These are phyloP conservation scores for Ceratocystis huliohia DNA, from an alignment of 2,329 filamentous ascomycete species.

Conservation along the genomic window DNA sequence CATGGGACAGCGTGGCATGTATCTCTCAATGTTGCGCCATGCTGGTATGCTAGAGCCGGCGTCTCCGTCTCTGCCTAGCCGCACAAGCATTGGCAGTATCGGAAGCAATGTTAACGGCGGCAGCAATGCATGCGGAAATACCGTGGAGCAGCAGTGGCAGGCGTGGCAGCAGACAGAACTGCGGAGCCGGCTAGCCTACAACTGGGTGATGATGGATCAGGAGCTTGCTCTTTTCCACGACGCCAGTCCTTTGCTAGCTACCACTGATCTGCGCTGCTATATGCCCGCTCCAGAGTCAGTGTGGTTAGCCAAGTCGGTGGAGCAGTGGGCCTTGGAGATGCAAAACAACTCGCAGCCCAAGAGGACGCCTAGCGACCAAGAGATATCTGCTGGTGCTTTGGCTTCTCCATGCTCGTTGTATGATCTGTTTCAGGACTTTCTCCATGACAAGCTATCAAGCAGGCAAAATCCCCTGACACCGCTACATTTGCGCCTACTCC, in stretches of 20 bases:
- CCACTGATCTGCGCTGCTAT: constrained; percentile 51
- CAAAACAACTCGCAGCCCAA: constrained; percentile 41
- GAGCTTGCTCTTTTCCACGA: constrained; percentile 57
- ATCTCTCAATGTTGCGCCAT: constrained; percentile 58
- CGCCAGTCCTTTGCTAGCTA: constrained; percentile 47
- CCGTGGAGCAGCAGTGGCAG: constrained; percentile 43
- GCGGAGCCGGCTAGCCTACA: constrained; percentile 56
- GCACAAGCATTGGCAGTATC: constrained; percentile 45
- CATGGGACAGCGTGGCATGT: constrained; percentile 62
- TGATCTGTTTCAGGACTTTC: constrained; percentile 54
- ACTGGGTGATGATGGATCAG: constrained; percentile 63
- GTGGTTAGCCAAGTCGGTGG: constrained; percentile 47
- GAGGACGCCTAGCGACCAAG: constrained; percentile 26
- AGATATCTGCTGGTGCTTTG: background rate
- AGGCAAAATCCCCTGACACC: constrained; percentile 35
- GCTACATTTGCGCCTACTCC: constrained; percentile 50
- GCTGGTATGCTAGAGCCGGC: constrained; percentile 50
- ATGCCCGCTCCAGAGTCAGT: constrained; percentile 49
- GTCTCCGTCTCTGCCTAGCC: constrained; percentile 22
- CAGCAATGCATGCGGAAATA: constrained; percentile 23
- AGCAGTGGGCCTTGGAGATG: constrained; percentile 47
- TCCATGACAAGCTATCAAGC: constrained; percentile 47
- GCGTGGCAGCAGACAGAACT: constrained; percentile 54
- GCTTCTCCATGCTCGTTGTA: constrained; percentile 43
- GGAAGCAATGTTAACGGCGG: constrained; percentile 39